Base-by-base conservation (phyloP, 495 filamentous ascomycete genomes). In the Lindgomyces ingoldianus region DNA sequence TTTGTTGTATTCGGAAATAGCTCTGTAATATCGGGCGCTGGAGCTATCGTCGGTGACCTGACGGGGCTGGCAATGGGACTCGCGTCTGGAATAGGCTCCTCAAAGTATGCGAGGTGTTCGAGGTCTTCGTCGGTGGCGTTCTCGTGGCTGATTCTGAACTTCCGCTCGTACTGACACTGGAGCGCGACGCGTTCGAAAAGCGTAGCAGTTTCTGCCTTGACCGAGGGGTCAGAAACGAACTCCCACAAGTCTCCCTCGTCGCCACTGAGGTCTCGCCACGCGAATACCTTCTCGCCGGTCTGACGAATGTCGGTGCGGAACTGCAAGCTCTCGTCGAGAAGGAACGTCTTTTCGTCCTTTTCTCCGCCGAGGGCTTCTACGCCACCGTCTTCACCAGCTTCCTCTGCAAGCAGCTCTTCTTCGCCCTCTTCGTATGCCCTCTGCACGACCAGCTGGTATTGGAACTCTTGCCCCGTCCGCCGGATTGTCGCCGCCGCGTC, bases 361-460 rank as follows among this genome's bases (percentile, higher is more conserved):
- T 96, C 92, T 16, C 83, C 75, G 25, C 64, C 72, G 24, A 88
- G 80, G 6, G 79, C 81, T 68, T 91, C 88, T 29, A 80, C 81
- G 29, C 84, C 87, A 56, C 83, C 86, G 73, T 96, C 88, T 52
- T 93, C 91, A 11, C 79, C 88, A 70, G 91, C 89, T 68, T 88
- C 88, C 64, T 95, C 93, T 4, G 86, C 87, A 30, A 93, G 81
- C 16, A 91, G 80, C 70, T 97, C 93, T 64, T 91, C 93, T 68
- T 98, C 94, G 48, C 95, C 94, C 77, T 98, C 94, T 75, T 98
- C 94, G 80, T 92, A 98, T 58, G 92, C 95, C 58, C 94, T 83
- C 73, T 97, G 95, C 21, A 98, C 84, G 52, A 98, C 93, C 36
- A 98, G 88, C 74, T 98, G 94, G 73, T 98, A 98, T 70, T 98